Percentiles rank a stretch among this genome's conserved stretches.
These are phyloP conservation scores for Eucalyptus cloeziana DNA, from an alignment of 345 rosid genomes.

Conservation along the genomic window DNA sequence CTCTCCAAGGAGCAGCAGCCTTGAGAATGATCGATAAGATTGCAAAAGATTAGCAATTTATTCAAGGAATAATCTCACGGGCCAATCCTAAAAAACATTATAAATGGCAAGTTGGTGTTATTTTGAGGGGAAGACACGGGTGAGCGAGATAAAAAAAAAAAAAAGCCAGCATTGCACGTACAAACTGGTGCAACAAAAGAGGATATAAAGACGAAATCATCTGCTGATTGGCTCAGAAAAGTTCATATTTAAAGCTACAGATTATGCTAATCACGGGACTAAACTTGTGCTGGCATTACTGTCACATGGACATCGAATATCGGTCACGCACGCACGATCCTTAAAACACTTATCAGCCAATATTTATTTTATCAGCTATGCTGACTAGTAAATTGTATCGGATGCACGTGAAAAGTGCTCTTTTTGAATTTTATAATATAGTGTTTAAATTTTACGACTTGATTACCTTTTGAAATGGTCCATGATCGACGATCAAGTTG, in stretches of 20 bases:
- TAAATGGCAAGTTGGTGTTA: background rate
- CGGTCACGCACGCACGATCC: background rate
- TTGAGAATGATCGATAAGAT: background rate
- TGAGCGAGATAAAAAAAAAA: background rate
- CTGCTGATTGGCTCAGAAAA: background rate
- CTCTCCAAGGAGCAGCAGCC: background rate
- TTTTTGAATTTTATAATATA: background rate
- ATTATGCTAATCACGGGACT: background rate
- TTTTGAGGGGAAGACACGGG: background rate
- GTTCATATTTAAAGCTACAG: background rate
- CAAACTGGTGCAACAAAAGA: background rate
- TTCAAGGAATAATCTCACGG: background rate
- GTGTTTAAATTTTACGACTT: background rate
- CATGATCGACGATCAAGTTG: background rate
- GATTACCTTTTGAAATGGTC: background rate
- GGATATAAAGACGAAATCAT: background rate
- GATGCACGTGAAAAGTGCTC: background rate
- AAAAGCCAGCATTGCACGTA: background rate
- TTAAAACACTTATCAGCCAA: background rate
- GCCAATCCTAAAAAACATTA: background rate
- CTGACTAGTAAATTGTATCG: background rate
- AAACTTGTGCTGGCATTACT: background rate
- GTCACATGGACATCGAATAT: background rate
- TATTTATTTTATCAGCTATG: background rate
- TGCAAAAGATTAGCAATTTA: background rate